phyloP scores from a whole-genome alignment of 2,329 filamentous ascomycete species.

The Plenodomus tracheiphilus region DNA sequence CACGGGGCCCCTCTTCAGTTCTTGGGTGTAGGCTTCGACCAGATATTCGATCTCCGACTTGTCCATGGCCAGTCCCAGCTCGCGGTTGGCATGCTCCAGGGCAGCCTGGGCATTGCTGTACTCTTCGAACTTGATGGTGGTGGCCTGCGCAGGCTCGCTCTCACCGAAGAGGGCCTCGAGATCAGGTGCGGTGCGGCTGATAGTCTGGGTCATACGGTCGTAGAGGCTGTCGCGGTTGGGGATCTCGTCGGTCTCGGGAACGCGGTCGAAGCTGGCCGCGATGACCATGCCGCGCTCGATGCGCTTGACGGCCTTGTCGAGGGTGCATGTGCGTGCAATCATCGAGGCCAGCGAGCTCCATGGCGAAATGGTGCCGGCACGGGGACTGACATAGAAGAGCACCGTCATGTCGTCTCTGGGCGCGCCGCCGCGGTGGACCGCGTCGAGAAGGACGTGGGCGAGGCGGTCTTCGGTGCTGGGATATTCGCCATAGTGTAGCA shows the following conservation, averaged over 20 bases:
- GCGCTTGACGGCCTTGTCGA: conserved; percentile 71
- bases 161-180: conserved; percentile 80
- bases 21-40: conserved; percentile 76
- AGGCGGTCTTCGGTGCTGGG: conserved; percentile 52
- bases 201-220: conserved; percentile 93
- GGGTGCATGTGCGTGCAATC: conserved; percentile 88
- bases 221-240: conserved; percentile 73
- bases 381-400: conserved; percentile 74
- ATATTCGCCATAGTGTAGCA: conserved; percentile 63
- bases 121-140: conserved; percentile 71
- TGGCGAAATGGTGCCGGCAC: conserved; percentile 82
- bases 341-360: conserved; percentile 97
- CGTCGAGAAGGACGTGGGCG: conserved; percentile 51
- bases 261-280: conserved; percentile 63
- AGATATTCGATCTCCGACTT: conserved; percentile 90
- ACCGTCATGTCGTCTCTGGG: conserved; percentile 56
- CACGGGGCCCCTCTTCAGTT: conserved; percentile 68
- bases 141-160: conserved; percentile 64
- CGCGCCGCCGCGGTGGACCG: conserved; percentile 53
- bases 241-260: conserved; percentile 55
- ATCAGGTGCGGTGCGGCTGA: conserved; percentile 68
- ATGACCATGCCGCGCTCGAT: conserved; percentile 87
- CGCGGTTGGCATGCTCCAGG: conserved; percentile 80
- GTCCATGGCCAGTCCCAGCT: conserved; percentile 84
- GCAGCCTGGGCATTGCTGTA: conserved; percentile 68